These are phyloP conservation scores for Chamaenerion angustifolium DNA, from an alignment of 345 rosid species.

Conservation along the genomic window DNA sequence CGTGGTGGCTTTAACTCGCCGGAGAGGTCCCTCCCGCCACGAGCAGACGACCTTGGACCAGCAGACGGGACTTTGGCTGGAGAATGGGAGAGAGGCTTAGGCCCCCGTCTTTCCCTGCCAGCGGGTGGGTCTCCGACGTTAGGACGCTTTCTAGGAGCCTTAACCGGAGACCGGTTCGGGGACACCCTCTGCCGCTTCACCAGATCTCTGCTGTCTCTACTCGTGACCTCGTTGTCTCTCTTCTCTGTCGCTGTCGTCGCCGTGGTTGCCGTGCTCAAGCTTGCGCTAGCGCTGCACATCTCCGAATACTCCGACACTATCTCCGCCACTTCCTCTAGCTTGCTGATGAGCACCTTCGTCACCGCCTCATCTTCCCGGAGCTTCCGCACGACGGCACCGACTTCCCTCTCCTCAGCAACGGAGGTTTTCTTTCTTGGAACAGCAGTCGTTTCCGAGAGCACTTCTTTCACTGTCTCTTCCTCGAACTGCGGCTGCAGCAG, in stretches of 20 bases:
- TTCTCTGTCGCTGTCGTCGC: constrained; percentile 15
- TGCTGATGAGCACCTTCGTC: constrained; percentile 12
- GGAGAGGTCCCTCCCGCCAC: constrained; percentile 11
- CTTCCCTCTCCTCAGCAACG: background rate
- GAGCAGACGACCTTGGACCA: background rate
- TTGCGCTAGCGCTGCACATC: constrained; percentile 36
- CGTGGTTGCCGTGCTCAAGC: constrained; percentile 27
- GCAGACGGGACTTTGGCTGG: constrained; percentile 3
- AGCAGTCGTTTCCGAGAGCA: too few species aligned
- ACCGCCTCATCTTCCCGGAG: constrained; percentile 2
- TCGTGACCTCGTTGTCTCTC: constrained; percentile 12
- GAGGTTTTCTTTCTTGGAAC: too few species aligned
- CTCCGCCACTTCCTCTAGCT: constrained; percentile 21
- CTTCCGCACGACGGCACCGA: background rate
- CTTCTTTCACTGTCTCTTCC: too few species aligned
- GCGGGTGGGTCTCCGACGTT: background rate
- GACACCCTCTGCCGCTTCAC: constrained; percentile 17
- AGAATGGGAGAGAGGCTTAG: background rate
- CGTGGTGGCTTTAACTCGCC: constrained; percentile 7
- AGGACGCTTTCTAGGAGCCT: constrained; percentile 15
- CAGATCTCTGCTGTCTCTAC: constrained; percentile 9
- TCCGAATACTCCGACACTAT: constrained; percentile 27
- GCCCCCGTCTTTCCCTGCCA: constrained; percentile 3
- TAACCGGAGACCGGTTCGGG: constrained; percentile 12
- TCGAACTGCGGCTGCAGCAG: too few species aligned